Evolutionary conservation across 1,284 basidiomycete species (phyloP).

Genomic region (Bjerkandera adusta): DNA sequence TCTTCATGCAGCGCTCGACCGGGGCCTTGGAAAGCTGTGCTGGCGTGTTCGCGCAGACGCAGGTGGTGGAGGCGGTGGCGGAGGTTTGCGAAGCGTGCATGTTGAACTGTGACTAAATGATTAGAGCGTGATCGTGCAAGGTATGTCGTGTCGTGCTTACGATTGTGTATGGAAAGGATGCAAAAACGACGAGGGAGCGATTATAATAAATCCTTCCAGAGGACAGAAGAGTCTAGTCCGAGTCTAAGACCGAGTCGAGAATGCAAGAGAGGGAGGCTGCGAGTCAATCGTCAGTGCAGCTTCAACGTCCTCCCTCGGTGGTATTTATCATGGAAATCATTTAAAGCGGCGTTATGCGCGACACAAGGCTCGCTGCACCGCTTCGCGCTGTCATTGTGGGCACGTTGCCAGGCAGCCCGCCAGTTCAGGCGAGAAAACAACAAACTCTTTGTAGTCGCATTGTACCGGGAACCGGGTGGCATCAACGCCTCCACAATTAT

Average conservation of each 20-base stretch:
- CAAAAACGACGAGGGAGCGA: background rate
- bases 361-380: no score
- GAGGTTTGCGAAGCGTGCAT: constrained; percentile 10
- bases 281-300: background rate
- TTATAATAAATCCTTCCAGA: constrained; percentile 11
- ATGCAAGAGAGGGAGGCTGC: constrained; percentile 1
- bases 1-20: constrained; percentile 8
- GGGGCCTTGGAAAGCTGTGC: constrained; percentile 6
- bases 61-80: background rate
- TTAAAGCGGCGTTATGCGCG: no score
- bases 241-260: background rate
- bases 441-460: no score
- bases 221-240: background rate
- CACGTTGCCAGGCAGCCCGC: no score
- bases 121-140: background rate
- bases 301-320: no score
- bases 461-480: no score
- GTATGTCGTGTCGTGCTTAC: background rate
- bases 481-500: no score
- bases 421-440: no score
- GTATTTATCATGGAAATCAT: no score
- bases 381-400: no score
- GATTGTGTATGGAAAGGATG: background rate
- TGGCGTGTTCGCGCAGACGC: constrained; percentile 4
- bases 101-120: background rate